Conservation (phyloP, 345 rosid genomes). For the Passiflora organensis region DNA sequence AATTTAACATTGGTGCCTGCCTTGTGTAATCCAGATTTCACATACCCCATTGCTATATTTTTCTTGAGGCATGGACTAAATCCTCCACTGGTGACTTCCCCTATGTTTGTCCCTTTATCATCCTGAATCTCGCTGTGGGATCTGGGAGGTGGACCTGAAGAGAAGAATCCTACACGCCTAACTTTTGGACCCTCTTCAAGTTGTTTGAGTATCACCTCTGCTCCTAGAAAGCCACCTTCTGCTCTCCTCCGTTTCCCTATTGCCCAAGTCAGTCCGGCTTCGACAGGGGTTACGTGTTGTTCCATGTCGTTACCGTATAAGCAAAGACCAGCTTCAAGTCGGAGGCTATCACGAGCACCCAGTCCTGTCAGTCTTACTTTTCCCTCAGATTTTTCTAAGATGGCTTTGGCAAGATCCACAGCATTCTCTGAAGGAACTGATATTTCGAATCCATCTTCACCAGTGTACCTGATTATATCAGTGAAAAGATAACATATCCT, state of each 20-base stretch:
- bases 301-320: conserved; percentile 96
- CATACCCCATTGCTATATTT: conserved; percentile 97
- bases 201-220: conserved; percentile 81
- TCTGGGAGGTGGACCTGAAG: conserved; percentile 88
- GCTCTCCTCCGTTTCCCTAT: conserved; percentile 93
- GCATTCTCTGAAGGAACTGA: conserved; percentile 84
- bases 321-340: conserved; percentile 93
- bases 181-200: conserved; percentile 76
- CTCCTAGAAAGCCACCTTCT: conserved; percentile 95
- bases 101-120: conserved; percentile 63
- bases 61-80: conserved; percentile 96
- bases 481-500: conserved; percentile 1
- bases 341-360: conserved; percentile 94
- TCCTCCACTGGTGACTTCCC: conserved; percentile 95
- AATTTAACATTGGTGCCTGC: conserved; percentile 74
- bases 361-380: conserved; percentile 87
- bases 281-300: conserved; percentile 80
- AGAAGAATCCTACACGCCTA: conserved; percentile 80
- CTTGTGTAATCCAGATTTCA: conserved; percentile 88
- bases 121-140: conserved; percentile 91
- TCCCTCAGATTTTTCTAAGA: conserved; percentile 86
- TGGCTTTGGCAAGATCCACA: conserved; percentile 83
- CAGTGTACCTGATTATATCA: conserved; percentile 61
- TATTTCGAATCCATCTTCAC: conserved; percentile 99
- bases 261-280: conserved; percentile 97